Evolutionary conservation across 768 basidiomycete species (phyloP).

Genomic region (Chiua virens): DNA sequence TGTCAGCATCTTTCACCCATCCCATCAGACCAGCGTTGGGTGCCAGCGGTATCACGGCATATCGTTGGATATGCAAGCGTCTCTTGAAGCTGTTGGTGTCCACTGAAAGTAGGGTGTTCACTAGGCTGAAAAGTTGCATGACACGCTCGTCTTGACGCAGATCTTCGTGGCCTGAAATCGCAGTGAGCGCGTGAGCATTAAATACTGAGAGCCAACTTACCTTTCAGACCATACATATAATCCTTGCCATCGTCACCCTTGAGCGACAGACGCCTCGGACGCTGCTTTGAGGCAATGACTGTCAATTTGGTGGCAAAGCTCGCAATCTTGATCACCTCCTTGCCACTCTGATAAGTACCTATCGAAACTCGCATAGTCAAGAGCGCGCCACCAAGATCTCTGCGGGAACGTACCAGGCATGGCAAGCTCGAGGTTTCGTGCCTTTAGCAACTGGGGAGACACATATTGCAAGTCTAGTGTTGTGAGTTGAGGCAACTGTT

Average conservation of each 20-base stretch:
- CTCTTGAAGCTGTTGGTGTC: conserved; percentile 96
- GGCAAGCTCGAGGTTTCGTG: conserved; percentile 89
- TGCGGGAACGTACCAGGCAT: conserved; percentile 68
- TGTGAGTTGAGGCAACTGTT: conserved; percentile 84
- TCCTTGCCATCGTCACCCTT: conserved; percentile 92
- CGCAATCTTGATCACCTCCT: conserved; percentile 74
- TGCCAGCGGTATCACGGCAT: conserved; percentile 90
- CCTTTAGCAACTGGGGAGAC: conserved; percentile 87
- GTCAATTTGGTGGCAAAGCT: conserved; percentile 88
- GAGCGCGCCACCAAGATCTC: not conserved
- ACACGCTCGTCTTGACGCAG: conserved; percentile 98
- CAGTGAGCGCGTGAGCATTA: not conserved
- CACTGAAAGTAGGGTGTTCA: conserved; percentile 90
- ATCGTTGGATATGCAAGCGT: conserved; percentile 91
- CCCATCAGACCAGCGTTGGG: conserved; percentile 93
- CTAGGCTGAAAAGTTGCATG: conserved; percentile 97
- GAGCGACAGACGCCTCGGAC: conserved; percentile 84
- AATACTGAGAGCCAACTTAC: conserved; percentile 34
- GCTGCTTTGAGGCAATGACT: conserved; percentile 96
- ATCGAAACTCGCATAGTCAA: not conserved
- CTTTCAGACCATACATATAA: conserved; percentile 91
- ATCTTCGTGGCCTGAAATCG: conserved; percentile 85
- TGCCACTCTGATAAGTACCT: conserved; percentile 93
- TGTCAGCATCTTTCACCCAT: conserved; percentile 96
- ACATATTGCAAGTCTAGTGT: conserved; percentile 96